phyloP scores from a whole-genome alignment of 1,284 basidiomycete genomes.

The Grifola frondosa region DNA sequence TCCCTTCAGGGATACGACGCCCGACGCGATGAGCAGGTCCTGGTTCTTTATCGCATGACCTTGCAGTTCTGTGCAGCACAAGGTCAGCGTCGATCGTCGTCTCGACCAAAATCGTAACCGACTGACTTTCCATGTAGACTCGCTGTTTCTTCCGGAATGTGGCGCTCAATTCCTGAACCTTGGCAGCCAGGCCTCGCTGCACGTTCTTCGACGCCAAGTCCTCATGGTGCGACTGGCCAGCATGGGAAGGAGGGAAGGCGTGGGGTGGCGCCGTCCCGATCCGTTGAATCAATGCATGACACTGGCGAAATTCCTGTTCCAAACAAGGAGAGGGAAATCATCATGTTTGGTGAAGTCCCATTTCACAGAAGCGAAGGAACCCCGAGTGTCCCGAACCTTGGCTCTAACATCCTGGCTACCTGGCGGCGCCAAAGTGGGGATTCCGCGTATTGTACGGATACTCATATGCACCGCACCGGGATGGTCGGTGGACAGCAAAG shows the following conservation, averaged over 20 bases:
- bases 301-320: conserved; percentile 79
- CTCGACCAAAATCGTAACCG: conserved; percentile 16
- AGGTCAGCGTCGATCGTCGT: conserved; percentile 22
- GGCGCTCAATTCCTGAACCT: conserved; percentile 90
- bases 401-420: too few relatives aligned
- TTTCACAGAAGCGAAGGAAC: conserved; percentile 4
- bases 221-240: conserved; percentile 51
- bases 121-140: conserved; percentile 95
- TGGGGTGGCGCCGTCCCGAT: conserved; percentile 47
- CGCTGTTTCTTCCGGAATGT: conserved; percentile 97
- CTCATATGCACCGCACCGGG: too few relatives aligned
- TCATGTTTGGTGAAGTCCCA: too few relatives aligned
- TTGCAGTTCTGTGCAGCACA: conserved; percentile 67
- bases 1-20: conserved; percentile 78
- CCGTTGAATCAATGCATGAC: conserved; percentile 77
- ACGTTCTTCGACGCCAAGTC: conserved; percentile 87
- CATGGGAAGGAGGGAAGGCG: conserved; percentile 50
- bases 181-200: conserved; percentile 93
- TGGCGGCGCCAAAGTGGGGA: too few relatives aligned
- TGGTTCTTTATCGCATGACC: conserved; percentile 95
- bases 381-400: too few relatives aligned
- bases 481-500: too few relatives aligned
- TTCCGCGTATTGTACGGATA: too few relatives aligned
- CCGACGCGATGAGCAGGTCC: conserved; percentile 84
- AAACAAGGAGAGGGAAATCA: conserved; percentile 6